Percentiles rank a stretch among this genome's conserved stretches.
Evolutionary conservation across 1,284 basidiomycete species (phyloP).

Genomic region (Mycosarcoma maydis): DNA sequence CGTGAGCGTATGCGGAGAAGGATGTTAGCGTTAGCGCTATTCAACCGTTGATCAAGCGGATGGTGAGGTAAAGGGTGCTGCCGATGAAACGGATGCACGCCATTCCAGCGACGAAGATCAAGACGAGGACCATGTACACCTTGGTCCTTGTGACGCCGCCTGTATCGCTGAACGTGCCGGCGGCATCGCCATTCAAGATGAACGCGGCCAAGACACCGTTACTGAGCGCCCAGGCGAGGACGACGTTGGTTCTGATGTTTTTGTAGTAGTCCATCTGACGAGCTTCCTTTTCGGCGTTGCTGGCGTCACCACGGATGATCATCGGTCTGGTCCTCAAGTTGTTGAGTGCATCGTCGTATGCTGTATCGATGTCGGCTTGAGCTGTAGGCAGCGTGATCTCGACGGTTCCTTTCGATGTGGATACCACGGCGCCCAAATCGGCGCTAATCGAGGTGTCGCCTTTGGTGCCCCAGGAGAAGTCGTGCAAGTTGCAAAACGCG

Average conservation of each 20-base stretch:
- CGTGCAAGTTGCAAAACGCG: slow-evolving; percentile 61
- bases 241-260: slow-evolving; percentile 87
- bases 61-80: slow-evolving; percentile 55
- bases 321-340: slow-evolving; percentile 77
- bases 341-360: slow-evolving; percentile 87
- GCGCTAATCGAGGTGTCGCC: slow-evolving; percentile 59
- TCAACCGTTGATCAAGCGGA: slow-evolving; percentile 50
- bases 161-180: slow-evolving; percentile 43
- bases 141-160: slow-evolving; percentile 54
- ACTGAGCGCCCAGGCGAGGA: slow-evolving; percentile 84
- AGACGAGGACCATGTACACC: slow-evolving; percentile 62
- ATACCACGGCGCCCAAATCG: slow-evolving; percentile 64
- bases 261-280: slow-evolving; percentile 68
- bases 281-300: slow-evolving; percentile 59
- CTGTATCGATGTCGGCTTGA: slow-evolving; percentile 84
- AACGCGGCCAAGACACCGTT: slow-evolving; percentile 70
- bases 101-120: slow-evolving; percentile 63
- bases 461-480: slow-evolving; percentile 68
- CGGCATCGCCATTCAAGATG: slow-evolving; percentile 54
- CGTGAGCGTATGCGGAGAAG: not conserved
- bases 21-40: not conserved
- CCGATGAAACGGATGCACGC: slow-evolving; percentile 61
- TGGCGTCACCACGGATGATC: slow-evolving; percentile 64
- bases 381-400: slow-evolving; percentile 88
- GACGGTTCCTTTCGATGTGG: slow-evolving; percentile 70